Evolutionary conservation across 2,329 filamentous ascomycete genomes (phyloP).

Genomic region (Fusarium camptoceras): DNA sequence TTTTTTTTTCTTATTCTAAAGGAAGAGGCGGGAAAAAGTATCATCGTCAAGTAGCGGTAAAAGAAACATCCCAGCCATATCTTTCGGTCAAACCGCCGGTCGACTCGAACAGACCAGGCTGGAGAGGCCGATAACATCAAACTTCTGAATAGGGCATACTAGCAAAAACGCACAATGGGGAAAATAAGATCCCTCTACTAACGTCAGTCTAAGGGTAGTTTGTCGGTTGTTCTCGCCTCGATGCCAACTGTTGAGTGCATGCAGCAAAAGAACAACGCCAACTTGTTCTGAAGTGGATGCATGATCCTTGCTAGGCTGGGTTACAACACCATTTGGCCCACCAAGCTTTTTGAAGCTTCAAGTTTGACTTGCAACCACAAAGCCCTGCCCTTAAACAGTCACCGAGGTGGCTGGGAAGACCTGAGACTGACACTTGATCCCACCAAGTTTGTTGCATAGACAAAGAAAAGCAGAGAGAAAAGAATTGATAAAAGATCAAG

Average conservation of each 20-base stretch:
- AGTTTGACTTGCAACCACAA: constrained; percentile 11
- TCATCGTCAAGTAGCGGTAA: constrained; percentile 14
- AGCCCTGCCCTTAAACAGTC: constrained; percentile 8
- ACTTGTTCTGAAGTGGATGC: constrained; percentile 23
- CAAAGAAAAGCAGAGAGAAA: background rate
- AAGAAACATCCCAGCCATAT: background rate
- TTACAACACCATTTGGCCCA: constrained; percentile 19
- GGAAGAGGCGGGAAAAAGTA: background rate
- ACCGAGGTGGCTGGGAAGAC: constrained; percentile 12
- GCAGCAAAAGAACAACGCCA: constrained; percentile 37
- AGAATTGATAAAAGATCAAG: constrained; percentile 24
- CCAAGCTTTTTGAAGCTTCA: constrained; percentile 13
- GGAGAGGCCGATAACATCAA: background rate
- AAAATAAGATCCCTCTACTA: constrained; percentile 25
- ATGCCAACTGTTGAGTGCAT: constrained; percentile 47
- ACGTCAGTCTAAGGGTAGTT: background rate
- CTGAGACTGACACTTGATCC: constrained; percentile 11
- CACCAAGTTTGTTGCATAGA: background rate
- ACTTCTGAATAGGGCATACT: constrained; percentile 17
- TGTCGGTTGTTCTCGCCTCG: background rate
- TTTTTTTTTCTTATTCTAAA: background rate
- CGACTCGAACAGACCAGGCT: background rate
- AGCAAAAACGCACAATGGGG: constrained; percentile 28
- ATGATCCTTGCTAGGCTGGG: constrained; percentile 24
- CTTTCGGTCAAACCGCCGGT: background rate